Evolutionary conservation across 352 stramenopile species (phyloP).

Genomic region (Phytophthora colocasiae): DNA sequence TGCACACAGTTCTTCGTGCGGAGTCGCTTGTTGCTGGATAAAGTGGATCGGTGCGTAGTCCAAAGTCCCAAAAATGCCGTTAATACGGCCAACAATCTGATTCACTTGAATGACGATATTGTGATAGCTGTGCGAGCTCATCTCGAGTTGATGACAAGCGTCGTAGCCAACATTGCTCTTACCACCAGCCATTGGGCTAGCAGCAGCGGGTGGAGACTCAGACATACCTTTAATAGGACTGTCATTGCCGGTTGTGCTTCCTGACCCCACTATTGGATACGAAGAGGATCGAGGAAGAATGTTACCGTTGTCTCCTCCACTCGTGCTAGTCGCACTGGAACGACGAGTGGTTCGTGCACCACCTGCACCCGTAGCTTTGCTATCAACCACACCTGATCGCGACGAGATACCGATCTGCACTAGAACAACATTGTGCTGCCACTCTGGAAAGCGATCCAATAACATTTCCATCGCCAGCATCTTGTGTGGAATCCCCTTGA

Average conservation of each 20-base stretch:
- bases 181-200: constrained; percentile 29
- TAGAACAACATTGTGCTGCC: constrained; percentile 94
- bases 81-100: constrained; percentile 90
- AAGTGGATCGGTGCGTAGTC: constrained; percentile 93
- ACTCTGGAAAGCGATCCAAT: constrained; percentile 89
- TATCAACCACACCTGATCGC: constrained; percentile 56
- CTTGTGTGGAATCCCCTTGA: constrained; percentile 92
- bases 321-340: constrained; percentile 23
- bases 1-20: constrained; percentile 88
- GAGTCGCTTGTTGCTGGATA: constrained; percentile 82
- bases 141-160: constrained; percentile 70
- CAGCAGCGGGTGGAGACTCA: constrained; percentile 29
- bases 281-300: constrained; percentile 34
- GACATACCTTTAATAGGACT: constrained; percentile 37
- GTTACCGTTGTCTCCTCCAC: constrained; percentile 4
- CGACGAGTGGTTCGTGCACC: constrained; percentile 11
- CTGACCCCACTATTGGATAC: constrained; percentile 26
- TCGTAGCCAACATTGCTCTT: constrained; percentile 46
- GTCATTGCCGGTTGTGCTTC: constrained; percentile 33
- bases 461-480: constrained; percentile 89
- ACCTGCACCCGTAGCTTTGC: constrained; percentile 18
- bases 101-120: constrained; percentile 85
- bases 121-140: constrained; percentile 78
- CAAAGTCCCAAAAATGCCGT: constrained; percentile 86
- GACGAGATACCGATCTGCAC: constrained; percentile 97